Base-by-base conservation (phyloP, 768 basidiomycete genomes). In the Rhodotorula sphaerocarpa region DNA sequence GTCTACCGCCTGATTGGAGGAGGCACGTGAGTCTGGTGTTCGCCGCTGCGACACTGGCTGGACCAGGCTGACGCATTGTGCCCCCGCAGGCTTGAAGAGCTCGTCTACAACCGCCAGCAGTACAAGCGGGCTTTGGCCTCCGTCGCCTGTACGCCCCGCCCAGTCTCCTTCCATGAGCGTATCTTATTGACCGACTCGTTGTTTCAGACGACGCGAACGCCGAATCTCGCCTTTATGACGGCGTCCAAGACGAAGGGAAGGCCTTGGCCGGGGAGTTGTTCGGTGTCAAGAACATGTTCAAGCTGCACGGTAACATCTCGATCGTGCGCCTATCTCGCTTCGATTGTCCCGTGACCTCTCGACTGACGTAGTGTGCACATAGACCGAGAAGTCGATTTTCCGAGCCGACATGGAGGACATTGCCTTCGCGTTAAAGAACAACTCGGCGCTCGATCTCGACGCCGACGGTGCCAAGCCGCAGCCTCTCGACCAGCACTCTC, bases 21-120 rank as follows among this genome's bases (percentile, higher is more conserved):
- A 5, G 90, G 90, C 5, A 87, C 88, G 52, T 61, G 27, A 41
- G 64, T 46, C 15, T 23, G 31, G 27, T 14, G 25, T 25, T 16
- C 7, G 16, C 20, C 20, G 14, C 15, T 9, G 25, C 1, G 18
- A 0, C 50, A 2, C 14, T 7, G 30, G 6, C 14, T 20, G 30
- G n/a, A 16, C 51, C 3, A 2, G 6, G 11, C n/a, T n/a, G 43
- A 50, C 55, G 10, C 2, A 7, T 23, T n/a, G n/a, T n/a, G 2
- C 15, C 1, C 31, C 15, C n/a, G 3, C 59, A 66, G 60, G 1
- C 59, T 91, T 18, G 89, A 91, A 71, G 89, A 92, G 18, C 90
- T 92, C 72, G 82, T 93, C 27, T 91, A 91, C 76, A 92, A 92
- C 73, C 88, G 90, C 67, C 90, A 92, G 72, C 87, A 89, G 71